A percentile compares a stretch with the other conserved stretches of the same genome.
Conservation (phyloP, 2,329 filamentous ascomycete species). For the Coniochaeta hoffmannii region DNA sequence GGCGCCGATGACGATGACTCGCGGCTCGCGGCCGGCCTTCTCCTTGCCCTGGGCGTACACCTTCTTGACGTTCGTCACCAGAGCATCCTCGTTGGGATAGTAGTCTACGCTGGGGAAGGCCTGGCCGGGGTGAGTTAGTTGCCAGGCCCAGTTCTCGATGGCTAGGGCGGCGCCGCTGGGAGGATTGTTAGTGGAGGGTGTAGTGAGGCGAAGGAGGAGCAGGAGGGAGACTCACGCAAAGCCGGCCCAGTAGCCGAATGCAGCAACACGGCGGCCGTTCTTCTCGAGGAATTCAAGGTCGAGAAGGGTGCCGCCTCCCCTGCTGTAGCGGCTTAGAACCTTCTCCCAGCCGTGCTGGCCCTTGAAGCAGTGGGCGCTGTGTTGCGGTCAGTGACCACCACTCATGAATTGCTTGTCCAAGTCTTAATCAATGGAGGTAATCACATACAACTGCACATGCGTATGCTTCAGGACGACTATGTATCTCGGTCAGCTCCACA, state of each 20-base stretch:
- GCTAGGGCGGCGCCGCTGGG: constrained; percentile 55
- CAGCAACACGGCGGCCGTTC: constrained; percentile 59
- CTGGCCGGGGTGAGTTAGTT: constrained; percentile 62
- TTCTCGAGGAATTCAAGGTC: constrained; percentile 83
- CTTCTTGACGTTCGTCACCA: constrained; percentile 67
- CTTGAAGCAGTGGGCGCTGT: constrained; percentile 61
- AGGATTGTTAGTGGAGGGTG: background rate
- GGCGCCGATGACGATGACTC: constrained; percentile 74
- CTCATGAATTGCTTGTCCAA: background rate
- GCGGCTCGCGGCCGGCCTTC: constrained; percentile 60
- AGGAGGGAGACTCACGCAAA: constrained; percentile 45
- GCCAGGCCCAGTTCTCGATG: constrained; percentile 73
- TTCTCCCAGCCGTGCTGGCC: constrained; percentile 68
- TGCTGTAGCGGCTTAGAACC: constrained; percentile 69
- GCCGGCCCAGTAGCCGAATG: constrained; percentile 66
- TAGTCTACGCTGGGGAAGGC: constrained; percentile 52
- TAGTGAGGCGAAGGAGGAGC: constrained; percentile 14
- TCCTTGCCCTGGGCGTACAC: constrained; percentile 55
- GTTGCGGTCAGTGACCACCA: background rate
- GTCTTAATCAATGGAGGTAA: background rate
- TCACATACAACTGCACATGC: constrained; percentile 52
- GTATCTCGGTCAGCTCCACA: background rate
- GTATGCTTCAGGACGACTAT: constrained; percentile 62
- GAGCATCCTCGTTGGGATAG: constrained; percentile 64
- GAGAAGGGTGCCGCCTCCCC: constrained; percentile 68